Conservation (phyloP, 805 yeast genomes). For the Candida chauliodis region DNA sequence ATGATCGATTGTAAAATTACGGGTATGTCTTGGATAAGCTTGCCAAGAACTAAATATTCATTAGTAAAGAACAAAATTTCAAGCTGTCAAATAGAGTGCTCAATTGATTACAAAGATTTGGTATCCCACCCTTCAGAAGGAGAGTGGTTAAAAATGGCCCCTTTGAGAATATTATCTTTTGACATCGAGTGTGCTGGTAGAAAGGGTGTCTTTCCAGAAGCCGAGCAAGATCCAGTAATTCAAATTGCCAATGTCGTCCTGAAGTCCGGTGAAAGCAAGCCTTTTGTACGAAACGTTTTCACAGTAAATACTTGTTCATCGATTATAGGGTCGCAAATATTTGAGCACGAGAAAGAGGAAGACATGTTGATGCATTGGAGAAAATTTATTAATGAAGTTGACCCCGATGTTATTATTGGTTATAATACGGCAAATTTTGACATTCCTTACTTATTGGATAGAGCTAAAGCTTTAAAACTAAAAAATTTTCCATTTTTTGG, state of each 20-base stretch:
- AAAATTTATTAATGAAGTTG: conserved; percentile 77
- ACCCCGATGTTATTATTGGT: conserved; percentile 96
- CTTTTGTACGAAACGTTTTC: conserved; percentile 91
- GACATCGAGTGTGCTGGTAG: conserved; percentile 99
- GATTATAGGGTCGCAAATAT: conserved; percentile 89
- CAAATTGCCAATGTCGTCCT: conserved; percentile 96
- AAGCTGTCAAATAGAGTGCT: conserved; percentile 81
- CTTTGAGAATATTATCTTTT: conserved; percentile 86
- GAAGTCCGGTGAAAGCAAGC: conserved; percentile 75
- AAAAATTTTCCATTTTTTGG: conserved; percentile 82
- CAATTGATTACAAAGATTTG: conserved; percentile 63
- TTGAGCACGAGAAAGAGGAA: conserved; percentile 67
- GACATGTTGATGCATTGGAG: conserved; percentile 86
- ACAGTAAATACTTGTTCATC: conserved; percentile 89
- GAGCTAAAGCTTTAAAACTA: conserved; percentile 73
- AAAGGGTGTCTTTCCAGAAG: conserved; percentile 93
- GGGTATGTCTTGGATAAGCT: conserved; percentile 96
- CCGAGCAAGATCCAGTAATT: conserved; percentile 88
- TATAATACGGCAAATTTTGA: conserved; percentile 94
- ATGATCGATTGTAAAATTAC: conserved; percentile 92
- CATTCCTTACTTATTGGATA: conserved; percentile 84
- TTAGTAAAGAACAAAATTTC: conserved; percentile 53
- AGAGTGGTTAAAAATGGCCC: conserved; percentile 90
- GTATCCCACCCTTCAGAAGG: conserved; percentile 87
- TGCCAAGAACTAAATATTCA: conserved; percentile 70